Evolutionary conservation across 257 asterid genomes (phyloP).

Genomic region (Cinchona pubescens): DNA sequence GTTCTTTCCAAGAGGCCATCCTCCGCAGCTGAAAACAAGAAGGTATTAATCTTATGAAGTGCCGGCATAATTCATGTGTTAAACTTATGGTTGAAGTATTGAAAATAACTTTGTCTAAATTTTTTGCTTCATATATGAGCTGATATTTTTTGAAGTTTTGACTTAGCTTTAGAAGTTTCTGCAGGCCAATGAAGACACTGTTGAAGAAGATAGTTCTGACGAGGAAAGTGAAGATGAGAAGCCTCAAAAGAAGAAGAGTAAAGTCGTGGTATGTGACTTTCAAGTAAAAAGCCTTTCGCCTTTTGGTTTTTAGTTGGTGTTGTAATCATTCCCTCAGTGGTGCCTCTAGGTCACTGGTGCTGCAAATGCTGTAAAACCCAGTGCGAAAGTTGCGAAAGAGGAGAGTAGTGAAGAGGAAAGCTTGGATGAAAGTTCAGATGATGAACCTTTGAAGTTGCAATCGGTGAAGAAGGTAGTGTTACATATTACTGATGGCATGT

Average conservation of each 20-base stretch:
- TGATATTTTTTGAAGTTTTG: not conserved
- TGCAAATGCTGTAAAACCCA: constrained; percentile 13
- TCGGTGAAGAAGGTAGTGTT: constrained; percentile 18
- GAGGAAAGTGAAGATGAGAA: constrained; percentile 53
- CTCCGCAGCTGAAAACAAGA: not conserved
- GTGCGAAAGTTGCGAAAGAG: constrained; percentile 16
- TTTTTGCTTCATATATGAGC: not conserved
- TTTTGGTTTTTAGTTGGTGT: not conserved
- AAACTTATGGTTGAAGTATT: not conserved
- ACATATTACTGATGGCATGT: no score
- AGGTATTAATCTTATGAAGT: not conserved
- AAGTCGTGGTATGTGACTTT: constrained; percentile 28
- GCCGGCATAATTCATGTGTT: not conserved
- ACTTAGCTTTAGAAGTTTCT: not conserved
- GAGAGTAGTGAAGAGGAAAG: constrained; percentile 33
- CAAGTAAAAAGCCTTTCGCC: not conserved
- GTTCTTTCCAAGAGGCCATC: not conserved
- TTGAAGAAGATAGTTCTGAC: constrained; percentile 41
- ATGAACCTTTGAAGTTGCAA: constrained; percentile 17
- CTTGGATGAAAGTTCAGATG: constrained; percentile 36
- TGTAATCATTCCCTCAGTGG: not conserved
- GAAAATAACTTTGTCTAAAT: not conserved
- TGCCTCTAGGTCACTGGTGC: constrained; percentile 14
- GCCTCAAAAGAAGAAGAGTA: constrained; percentile 47
- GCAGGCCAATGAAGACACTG: not conserved